Percentiles rank a stretch among this genome's conserved stretches.
phyloP scores from a whole-genome alignment of 495 filamentous ascomycete genomes.

The Penicillium robsamsonii region DNA sequence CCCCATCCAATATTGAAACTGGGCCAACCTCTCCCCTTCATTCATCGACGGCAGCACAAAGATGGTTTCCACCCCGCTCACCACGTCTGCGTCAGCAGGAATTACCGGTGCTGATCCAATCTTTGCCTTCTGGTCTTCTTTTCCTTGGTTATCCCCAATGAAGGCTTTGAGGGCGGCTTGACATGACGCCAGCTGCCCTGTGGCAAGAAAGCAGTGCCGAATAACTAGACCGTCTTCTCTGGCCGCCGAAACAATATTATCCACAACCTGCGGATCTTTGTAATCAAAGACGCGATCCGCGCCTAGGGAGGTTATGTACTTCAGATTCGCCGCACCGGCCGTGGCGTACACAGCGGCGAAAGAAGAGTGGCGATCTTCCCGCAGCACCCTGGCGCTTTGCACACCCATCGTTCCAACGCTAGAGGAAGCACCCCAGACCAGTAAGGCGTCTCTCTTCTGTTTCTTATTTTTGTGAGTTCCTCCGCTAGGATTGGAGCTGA shows the following conservation, averaged over 20 bases:
- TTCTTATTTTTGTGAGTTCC: background rate
- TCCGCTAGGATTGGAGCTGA: background rate
- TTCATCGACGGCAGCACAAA: slow-evolving; percentile 37
- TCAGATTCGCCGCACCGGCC: slow-evolving; percentile 44
- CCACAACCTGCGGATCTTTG: slow-evolving; percentile 35
- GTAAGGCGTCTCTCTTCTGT: slow-evolving; percentile 29
- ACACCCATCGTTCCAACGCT: slow-evolving; percentile 46
- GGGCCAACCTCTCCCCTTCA: slow-evolving; percentile 33
- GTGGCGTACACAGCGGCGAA: slow-evolving; percentile 45
- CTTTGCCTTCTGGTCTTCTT: slow-evolving; percentile 23
- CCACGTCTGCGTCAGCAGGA: slow-evolving; percentile 28
- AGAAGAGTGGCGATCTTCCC: slow-evolving; percentile 29
- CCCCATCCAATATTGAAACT: slow-evolving; percentile 42
- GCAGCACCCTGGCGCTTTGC: slow-evolving; percentile 40
- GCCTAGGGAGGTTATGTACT: slow-evolving; percentile 45
- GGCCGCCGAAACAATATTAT: slow-evolving; percentile 41
- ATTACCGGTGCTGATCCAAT: slow-evolving; percentile 38
- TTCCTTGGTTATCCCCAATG: slow-evolving; percentile 16
- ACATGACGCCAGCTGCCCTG: slow-evolving; percentile 30
- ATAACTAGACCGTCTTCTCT: slow-evolving; percentile 40
- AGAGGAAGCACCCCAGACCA: slow-evolving; percentile 51
- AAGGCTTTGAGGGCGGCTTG: slow-evolving; percentile 41
- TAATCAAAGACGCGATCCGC: slow-evolving; percentile 25
- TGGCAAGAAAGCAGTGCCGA: slow-evolving; percentile 42
- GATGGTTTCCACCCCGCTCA: slow-evolving; percentile 40